Evolutionary conservation across 257 asterid genomes (phyloP).

Genomic region (Pogostemon cablin): DNA sequence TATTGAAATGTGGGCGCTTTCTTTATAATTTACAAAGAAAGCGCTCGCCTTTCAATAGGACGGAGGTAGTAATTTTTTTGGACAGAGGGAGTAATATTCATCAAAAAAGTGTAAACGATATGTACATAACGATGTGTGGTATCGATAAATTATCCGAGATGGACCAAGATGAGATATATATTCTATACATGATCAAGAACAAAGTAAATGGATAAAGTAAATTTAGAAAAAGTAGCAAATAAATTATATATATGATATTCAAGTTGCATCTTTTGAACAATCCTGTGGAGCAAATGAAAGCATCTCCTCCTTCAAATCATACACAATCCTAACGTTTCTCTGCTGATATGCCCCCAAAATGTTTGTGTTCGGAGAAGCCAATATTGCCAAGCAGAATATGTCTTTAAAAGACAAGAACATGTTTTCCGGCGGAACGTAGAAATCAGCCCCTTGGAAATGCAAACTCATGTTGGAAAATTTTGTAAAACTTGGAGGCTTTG

Average conservation of each 20-base stretch:
- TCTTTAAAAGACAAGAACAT: background rate
- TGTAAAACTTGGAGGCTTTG: background rate
- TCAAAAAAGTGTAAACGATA: too few relatives aligned
- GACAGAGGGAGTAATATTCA: too few relatives aligned
- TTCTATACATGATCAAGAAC: too few relatives aligned
- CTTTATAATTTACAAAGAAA: too few relatives aligned
- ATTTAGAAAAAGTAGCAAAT: too few relatives aligned
- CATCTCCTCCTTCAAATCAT: slow-evolving; percentile 33
- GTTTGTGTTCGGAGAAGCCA: background rate
- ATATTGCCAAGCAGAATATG: slow-evolving; percentile 31
- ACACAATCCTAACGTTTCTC: slow-evolving; percentile 34
- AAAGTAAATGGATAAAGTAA: too few relatives aligned
- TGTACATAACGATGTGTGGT: too few relatives aligned
- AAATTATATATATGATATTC: background rate
- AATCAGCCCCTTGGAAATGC: slow-evolving; percentile 39
- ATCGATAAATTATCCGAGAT: too few relatives aligned
- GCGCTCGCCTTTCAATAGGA: too few relatives aligned
- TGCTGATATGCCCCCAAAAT: slow-evolving; percentile 45
- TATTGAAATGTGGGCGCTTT: too few relatives aligned
- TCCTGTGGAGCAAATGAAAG: slow-evolving; percentile 41
- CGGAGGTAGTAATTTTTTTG: too few relatives aligned
- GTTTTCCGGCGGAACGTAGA: slow-evolving; percentile 25
- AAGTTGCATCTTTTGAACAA: slow-evolving; percentile 32
- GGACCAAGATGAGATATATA: too few relatives aligned
- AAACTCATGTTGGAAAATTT: slow-evolving; percentile 30